A percentile compares a stretch with the other conserved stretches of the same genome.
These are phyloP conservation scores for Leucocoprinus leucothites DNA, from an alignment of 768 basidiomycete genomes.

Conservation along the genomic window DNA sequence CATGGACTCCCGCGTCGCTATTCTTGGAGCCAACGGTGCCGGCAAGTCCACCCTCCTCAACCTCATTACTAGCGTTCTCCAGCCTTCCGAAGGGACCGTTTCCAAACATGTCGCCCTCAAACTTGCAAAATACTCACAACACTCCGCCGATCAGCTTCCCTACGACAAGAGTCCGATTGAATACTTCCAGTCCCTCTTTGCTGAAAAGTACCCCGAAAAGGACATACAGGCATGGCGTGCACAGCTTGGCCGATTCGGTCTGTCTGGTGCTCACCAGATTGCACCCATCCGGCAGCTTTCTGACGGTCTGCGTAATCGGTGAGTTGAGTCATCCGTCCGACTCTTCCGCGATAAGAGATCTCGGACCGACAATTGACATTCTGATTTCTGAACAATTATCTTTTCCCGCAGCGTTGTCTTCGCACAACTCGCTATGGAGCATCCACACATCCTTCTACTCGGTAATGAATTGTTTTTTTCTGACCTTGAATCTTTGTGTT, in stretches of 20 bases:
- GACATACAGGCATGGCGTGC: conserved; percentile 90
- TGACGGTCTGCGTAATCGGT: conserved; percentile 95
- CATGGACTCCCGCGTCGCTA: conserved; percentile 92
- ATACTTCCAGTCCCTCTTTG: conserved; percentile 84
- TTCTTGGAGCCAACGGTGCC: conserved; percentile 92
- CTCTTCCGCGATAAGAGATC: conserved; percentile 3
- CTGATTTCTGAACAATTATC: neutral
- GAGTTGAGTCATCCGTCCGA: conserved; percentile 20
- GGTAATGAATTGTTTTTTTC: conserved; percentile 38
- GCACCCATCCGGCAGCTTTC: conserved; percentile 91
- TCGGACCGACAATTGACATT: no score
- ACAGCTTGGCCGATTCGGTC: conserved; percentile 93
- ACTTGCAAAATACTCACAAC: conserved; percentile 98
- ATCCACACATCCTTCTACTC: conserved; percentile 90
- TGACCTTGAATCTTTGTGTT: conserved; percentile 1
- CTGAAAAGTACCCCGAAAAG: conserved; percentile 88
- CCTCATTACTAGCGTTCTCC: conserved; percentile 80
- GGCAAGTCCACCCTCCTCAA: conserved; percentile 58
- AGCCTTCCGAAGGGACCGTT: conserved; percentile 81
- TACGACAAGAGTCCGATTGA: conserved; percentile 91
- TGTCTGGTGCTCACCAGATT: conserved; percentile 92
- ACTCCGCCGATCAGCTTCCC: conserved; percentile 97
- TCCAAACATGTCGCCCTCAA: conserved; percentile 89
- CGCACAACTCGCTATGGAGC: conserved; percentile 95
- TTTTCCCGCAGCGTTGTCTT: conserved; percentile 74